A percentile compares a stretch with the other conserved stretches of the same genome.
Evolutionary conservation across 1,284 basidiomycete species (phyloP).

Genomic region (Singerocomus inundabilis): DNA sequence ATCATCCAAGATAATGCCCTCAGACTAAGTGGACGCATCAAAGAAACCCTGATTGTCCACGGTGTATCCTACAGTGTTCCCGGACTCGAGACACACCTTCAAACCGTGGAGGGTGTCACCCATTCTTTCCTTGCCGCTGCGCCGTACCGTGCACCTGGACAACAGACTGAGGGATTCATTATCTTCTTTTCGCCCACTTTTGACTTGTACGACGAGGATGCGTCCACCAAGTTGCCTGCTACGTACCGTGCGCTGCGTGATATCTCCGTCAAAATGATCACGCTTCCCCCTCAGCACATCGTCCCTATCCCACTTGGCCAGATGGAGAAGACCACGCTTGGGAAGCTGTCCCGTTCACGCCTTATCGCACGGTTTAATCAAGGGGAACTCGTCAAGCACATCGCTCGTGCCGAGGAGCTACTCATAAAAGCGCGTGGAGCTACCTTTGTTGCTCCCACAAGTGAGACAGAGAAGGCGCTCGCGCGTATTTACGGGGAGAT

Average conservation of each 20-base stretch:
- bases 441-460: slow-evolving; percentile 19
- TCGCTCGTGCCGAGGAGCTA: slow-evolving; percentile 22
- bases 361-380: slow-evolving; percentile 22
- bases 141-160: slow-evolving; percentile 27
- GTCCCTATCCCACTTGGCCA: slow-evolving; percentile 23
- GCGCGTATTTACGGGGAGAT: slow-evolving; percentile 25
- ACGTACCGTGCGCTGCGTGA: slow-evolving; percentile 23
- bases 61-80: slow-evolving; percentile 40
- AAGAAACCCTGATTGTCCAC: slow-evolving; percentile 41
- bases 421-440: slow-evolving; percentile 19
- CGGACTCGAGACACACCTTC: slow-evolving; percentile 40
- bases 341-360: slow-evolving; percentile 25
- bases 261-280: slow-evolving; percentile 27
- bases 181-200: slow-evolving; percentile 28
- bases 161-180: slow-evolving; percentile 26
- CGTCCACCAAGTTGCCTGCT: slow-evolving; percentile 13
- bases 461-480: slow-evolving; percentile 17
- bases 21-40: slow-evolving; percentile 39
- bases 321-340: slow-evolving; percentile 30
- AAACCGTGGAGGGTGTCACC: slow-evolving; percentile 35
- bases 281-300: slow-evolving; percentile 24
- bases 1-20: slow-evolving; percentile 35
- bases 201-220: slow-evolving; percentile 17
- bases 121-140: slow-evolving; percentile 35
- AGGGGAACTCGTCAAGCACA: slow-evolving; percentile 21